A percentile compares a stretch with the other conserved stretches of the same genome.
These are phyloP conservation scores for Chlorella sp. DNA, from an alignment of 139 green algal species.

Conservation along the genomic window DNA sequence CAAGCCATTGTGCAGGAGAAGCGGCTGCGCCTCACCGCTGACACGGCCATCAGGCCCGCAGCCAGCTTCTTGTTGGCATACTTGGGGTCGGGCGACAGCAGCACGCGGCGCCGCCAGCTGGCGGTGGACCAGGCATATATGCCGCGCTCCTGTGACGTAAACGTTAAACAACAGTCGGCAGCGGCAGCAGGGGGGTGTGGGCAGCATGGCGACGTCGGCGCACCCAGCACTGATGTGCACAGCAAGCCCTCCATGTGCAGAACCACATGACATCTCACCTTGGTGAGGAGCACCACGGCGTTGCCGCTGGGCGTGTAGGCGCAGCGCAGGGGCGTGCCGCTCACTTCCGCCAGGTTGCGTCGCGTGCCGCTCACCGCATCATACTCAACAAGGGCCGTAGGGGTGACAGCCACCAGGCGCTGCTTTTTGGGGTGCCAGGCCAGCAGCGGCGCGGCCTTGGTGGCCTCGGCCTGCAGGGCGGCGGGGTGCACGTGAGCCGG, in stretches of 20 bases:
- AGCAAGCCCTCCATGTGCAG: too few species aligned
- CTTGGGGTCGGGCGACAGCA: conserved; percentile 32
- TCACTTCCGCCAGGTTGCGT: conserved; percentile 41
- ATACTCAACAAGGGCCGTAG: conserved; percentile 38
- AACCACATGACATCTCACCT: conserved; percentile 16
- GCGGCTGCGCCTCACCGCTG: conserved; percentile 34
- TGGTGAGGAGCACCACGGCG: conserved; percentile 43
- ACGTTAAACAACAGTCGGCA: too few species aligned
- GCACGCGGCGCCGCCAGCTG: conserved; percentile 35
- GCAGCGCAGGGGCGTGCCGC: conserved; percentile 39
- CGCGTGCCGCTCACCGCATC: conserved; percentile 46
- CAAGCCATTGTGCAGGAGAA: too few species aligned
- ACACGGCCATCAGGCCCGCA: conserved; percentile 43
- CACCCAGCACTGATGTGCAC: too few species aligned
- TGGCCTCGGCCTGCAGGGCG: neutral
- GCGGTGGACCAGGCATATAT: conserved; percentile 42
- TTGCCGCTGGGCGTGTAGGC: conserved; percentile 37
- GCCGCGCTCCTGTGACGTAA: conserved; percentile 30
- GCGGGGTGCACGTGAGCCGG: neutral
- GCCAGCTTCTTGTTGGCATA: conserved; percentile 42
- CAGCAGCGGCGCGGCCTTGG: conserved; percentile 13
- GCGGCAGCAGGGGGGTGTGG: neutral
- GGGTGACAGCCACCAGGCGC: conserved; percentile 24
- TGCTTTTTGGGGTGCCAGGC: conserved; percentile 27
- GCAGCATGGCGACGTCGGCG: too few species aligned